A percentile compares a stretch with the other conserved stretches of the same genome.
These are phyloP conservation scores for Yamadazyma atmosphaerica DNA, from an alignment of 1,139 yeast genomes.

Conservation along the genomic window DNA sequence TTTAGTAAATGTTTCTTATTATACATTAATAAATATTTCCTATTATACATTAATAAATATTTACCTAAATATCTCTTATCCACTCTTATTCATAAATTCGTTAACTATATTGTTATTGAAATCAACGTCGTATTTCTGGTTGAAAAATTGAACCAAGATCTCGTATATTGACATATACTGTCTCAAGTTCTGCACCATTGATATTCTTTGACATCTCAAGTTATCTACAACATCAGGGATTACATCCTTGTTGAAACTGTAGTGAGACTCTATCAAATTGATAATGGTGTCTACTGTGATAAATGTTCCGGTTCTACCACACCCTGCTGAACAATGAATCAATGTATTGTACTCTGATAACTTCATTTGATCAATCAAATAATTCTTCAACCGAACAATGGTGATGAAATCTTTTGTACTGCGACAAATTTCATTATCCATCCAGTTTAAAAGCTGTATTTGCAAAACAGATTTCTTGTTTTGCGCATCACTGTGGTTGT, in stretches of 20 bases:
- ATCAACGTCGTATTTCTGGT: not conserved
- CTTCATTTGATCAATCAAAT: conserved; percentile 22
- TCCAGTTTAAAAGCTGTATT: conserved; percentile 53
- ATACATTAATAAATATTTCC: no score
- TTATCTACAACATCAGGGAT: conserved; percentile 54
- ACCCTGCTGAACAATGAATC: conserved; percentile 90
- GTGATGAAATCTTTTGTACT: conserved; percentile 43
- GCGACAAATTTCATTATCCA: conserved; percentile 48
- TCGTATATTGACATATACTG: conserved; percentile 78
- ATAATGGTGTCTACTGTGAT: conserved; percentile 71
- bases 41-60: conserved; percentile 1
- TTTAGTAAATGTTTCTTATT: no score
- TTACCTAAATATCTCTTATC: not conserved
- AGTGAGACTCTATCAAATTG: conserved; percentile 25
- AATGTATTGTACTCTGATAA: conserved; percentile 43
- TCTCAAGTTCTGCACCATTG: conserved; percentile 81
- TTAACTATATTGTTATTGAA: not conserved
- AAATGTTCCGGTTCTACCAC: conserved; percentile 90
- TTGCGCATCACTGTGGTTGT: conserved; percentile 9
- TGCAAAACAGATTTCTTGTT: conserved; percentile 41
- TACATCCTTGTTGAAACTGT: conserved; percentile 29
- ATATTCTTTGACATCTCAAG: conserved; percentile 68
- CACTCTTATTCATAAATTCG: not conserved
- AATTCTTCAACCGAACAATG: conserved; percentile 39
- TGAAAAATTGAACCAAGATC: conserved; percentile 25